Evolutionary conservation across 768 basidiomycete species (phyloP).

Genomic region (Calocera viscosa): DNA sequence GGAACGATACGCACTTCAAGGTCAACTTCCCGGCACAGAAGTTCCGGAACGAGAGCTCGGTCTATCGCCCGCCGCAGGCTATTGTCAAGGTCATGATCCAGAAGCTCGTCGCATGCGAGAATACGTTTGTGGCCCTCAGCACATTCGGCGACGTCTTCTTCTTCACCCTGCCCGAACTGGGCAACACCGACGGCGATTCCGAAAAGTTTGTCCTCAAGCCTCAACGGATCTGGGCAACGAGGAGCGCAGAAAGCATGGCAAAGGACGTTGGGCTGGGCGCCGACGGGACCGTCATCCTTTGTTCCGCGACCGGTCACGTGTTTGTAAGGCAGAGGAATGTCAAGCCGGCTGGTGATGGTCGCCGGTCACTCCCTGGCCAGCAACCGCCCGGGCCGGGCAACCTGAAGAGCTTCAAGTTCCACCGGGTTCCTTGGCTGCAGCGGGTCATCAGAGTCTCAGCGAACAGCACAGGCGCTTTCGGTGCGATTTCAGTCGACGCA

Average conservation of each 20-base stretch:
- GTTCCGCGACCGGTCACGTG: constrained; percentile 90
- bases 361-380: background rate
- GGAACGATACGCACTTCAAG: constrained; percentile 61
- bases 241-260: constrained; percentile 36
- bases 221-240: constrained; percentile 79
- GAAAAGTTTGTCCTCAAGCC: constrained; percentile 47
- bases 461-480: constrained; percentile 79
- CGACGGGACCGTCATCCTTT: constrained; percentile 80
- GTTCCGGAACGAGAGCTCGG: constrained; percentile 57
- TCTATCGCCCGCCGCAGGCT: constrained; percentile 74
- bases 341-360: constrained; percentile 24
- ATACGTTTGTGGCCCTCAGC: constrained; percentile 69
- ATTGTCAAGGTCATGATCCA: constrained; percentile 54
- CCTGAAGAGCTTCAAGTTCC: constrained; percentile 46
- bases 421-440: constrained; percentile 67
- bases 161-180: constrained; percentile 39
- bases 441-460: constrained; percentile 74
- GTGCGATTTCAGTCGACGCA: constrained; percentile 66
- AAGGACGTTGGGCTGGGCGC: constrained; percentile 81
- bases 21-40: constrained; percentile 66
- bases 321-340: constrained; percentile 60
- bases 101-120: constrained; percentile 70
- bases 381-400: constrained; percentile 7
- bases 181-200: constrained; percentile 26
- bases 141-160: constrained; percentile 85